Percentiles rank a stretch among this genome's conserved stretches.
Conservation (phyloP, 116 monocot genomes). For the Zostera marina region DNA sequence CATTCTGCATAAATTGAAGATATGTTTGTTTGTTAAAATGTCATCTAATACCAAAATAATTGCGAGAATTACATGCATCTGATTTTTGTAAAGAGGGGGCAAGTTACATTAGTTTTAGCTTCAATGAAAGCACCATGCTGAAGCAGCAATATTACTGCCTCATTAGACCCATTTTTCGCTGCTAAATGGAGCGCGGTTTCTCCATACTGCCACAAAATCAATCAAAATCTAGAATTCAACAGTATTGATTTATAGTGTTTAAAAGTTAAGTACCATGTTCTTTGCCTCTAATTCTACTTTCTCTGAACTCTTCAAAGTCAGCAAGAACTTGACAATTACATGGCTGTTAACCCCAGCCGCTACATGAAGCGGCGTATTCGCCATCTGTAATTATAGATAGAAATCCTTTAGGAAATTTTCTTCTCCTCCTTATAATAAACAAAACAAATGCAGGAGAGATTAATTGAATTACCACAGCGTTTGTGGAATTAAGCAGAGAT, state of each 20-base stretch:
- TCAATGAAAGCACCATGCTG: constrained; percentile 46
- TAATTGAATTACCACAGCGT: constrained; percentile 49
- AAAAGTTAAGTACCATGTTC: constrained; percentile 49
- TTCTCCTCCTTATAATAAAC: too few relatives aligned
- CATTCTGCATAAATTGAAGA: constrained; percentile 43
- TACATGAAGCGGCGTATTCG: constrained; percentile 82
- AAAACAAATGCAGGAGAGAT: too few relatives aligned
- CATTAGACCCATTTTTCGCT: constrained; percentile 70
- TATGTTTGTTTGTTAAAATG: too few relatives aligned
- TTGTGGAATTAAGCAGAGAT: constrained; percentile 56
- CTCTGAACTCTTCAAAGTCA: constrained; percentile 43
- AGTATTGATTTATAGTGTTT: not conserved
- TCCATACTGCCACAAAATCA: constrained; percentile 39
- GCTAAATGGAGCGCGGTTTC: constrained; percentile 97
- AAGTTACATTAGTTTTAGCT: constrained; percentile 62
- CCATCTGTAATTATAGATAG: constrained; percentile 28
- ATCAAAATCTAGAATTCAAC: too few relatives aligned
- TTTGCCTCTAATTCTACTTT: constrained; percentile 61
- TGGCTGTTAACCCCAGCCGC: constrained; percentile 56
- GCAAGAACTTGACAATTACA: constrained; percentile 45
- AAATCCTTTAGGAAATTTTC: too few relatives aligned
- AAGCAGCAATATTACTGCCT: constrained; percentile 46
- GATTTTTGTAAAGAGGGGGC: constrained; percentile 2
- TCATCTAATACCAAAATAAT: too few relatives aligned
- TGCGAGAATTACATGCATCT: too few relatives aligned